Base-by-base conservation (phyloP, 2,329 filamentous ascomycete genomes). In the Pseudogymnoascus sp. region DNA sequence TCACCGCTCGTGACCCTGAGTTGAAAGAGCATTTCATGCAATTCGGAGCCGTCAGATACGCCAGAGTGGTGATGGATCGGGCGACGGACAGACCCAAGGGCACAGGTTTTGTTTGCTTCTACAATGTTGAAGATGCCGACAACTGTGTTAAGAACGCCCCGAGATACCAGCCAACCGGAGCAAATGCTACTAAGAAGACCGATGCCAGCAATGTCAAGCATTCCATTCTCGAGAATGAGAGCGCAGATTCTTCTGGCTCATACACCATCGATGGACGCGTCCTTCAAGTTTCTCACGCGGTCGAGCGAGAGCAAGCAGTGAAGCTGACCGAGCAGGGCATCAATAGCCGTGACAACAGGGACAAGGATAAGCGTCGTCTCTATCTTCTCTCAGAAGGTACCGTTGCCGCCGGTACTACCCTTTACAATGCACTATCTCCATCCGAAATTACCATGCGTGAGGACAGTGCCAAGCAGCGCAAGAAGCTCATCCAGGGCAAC, bases 91-190 rank as follows among this genome's bases (percentile, higher is more conserved):
- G 91, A 62, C 91, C 95, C 1, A 91, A 90, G 60, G 95, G 95
- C 25, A 98, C 93, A 34, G 95, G 89, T 3, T 99, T 99, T 72
- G 93, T 98, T 31, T 96, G 92, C 78, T 99, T 99, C 78, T 88
- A 88, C 77, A 87, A 89, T 61, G 78, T 81, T 39, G 85, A 89
- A 19, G 91, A 96, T 72, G 90, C 88, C 68, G 86, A 88, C 73
- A 76, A 81, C 19, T 98, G 95, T 73, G 80, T 97, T 67, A 88
- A 86, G 68, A 82, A 80, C 13, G 90, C 92, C 1, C 95, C 95
- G 0, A 85, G 83, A 25, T 76, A 79, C 31, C 77, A 81, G 65
- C 77, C 80, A 19, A 74, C 70, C 19, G 73, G 73, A 23, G 73
- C 73, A 21, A 75, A 74, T 61, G 71, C 73, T 7, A 72, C 67